phyloP scores from a whole-genome alignment of 495 filamentous ascomycete genomes.

The Penicillium flavigenum region DNA sequence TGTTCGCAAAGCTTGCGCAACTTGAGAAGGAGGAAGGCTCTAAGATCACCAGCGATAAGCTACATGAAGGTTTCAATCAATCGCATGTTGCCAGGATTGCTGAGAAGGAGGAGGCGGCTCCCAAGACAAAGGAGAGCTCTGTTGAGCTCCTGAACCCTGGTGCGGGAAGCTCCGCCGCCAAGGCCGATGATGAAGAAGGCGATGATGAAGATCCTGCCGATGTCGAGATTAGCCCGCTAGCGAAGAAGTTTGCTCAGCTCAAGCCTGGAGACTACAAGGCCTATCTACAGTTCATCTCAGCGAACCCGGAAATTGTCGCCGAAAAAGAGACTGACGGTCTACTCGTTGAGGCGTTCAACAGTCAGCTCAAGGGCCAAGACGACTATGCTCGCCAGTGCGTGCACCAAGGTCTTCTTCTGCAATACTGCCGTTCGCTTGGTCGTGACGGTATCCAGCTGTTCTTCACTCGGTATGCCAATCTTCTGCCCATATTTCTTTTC shows the following conservation, averaged over 20 bases:
- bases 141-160: slow-evolving; percentile 84
- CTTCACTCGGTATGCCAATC: slow-evolving; percentile 69
- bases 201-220: slow-evolving; percentile 68
- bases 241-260: slow-evolving; percentile 75
- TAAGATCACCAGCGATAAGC: slow-evolving; percentile 91
- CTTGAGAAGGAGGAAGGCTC: slow-evolving; percentile 81
- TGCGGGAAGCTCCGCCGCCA: slow-evolving; percentile 44
- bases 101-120: slow-evolving; percentile 40
- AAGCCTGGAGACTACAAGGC: slow-evolving; percentile 70
- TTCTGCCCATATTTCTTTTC: background rate
- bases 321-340: slow-evolving; percentile 92
- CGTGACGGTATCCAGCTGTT: slow-evolving; percentile 87
- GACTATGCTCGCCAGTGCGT: slow-evolving; percentile 84
- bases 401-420: slow-evolving; percentile 86
- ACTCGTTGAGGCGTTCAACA: slow-evolving; percentile 86
- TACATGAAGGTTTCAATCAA: slow-evolving; percentile 90
- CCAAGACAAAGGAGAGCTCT: slow-evolving; percentile 35
- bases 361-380: slow-evolving; percentile 69
- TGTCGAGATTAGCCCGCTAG: slow-evolving; percentile 72
- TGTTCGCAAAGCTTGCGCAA: slow-evolving; percentile 68
- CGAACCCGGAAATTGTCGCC: slow-evolving; percentile 71
- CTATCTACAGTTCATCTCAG: slow-evolving; percentile 69
- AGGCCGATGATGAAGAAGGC: slow-evolving; percentile 56
- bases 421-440: slow-evolving; percentile 90
- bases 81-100: slow-evolving; percentile 69